Percentiles rank a stretch among this genome's conserved stretches.
These are phyloP conservation scores for Metarhizium anisopliae DNA, from an alignment of 2,329 filamentous ascomycete genomes.

Conservation along the genomic window DNA sequence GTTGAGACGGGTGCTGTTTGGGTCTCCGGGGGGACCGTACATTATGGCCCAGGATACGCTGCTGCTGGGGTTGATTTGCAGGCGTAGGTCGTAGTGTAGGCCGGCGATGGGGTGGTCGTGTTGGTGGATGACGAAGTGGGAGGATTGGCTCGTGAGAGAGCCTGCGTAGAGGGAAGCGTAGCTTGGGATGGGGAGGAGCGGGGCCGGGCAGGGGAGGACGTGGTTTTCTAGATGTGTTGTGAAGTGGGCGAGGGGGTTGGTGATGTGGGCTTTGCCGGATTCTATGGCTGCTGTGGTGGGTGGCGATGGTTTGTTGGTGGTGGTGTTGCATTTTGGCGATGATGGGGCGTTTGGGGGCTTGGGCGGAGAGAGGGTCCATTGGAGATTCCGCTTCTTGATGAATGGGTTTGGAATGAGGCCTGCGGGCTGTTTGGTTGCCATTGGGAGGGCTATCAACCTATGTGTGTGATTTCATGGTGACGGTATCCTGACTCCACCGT, in stretches of 20 bases:
- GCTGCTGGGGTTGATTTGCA: conserved; percentile 60
- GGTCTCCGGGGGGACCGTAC: conserved; percentile 52
- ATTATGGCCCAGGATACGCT: conserved; percentile 57
- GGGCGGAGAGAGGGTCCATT: conserved; percentile 26
- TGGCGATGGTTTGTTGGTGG: background rate
- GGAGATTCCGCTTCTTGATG: conserved; percentile 36
- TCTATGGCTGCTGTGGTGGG: conserved; percentile 30
- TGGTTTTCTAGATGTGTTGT: conserved; percentile 20
- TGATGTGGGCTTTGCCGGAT: conserved; percentile 24
- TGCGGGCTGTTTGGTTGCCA: conserved; percentile 10
- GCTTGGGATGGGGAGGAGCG: conserved; percentile 23
- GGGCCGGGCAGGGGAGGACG: conserved; percentile 15
- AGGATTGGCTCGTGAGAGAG: conserved; percentile 23
- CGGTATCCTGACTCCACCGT: background rate
- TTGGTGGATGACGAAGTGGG: conserved; percentile 63
- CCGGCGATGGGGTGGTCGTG: conserved; percentile 65
- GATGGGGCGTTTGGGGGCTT: background rate
- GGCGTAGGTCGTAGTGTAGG: conserved; percentile 58
- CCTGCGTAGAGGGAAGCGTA: conserved; percentile 29
- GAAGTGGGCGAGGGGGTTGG: conserved; percentile 32
- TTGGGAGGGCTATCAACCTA: background rate
- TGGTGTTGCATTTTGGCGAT: background rate
- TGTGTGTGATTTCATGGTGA: background rate
- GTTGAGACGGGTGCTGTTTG: conserved; percentile 43
- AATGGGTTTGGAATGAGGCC: conserved; percentile 34